Evolutionary conservation across 1,284 basidiomycete genomes (phyloP), one percentile per base, ranked within the genome.

Genomic region (Puccinia coronata): DNA sequence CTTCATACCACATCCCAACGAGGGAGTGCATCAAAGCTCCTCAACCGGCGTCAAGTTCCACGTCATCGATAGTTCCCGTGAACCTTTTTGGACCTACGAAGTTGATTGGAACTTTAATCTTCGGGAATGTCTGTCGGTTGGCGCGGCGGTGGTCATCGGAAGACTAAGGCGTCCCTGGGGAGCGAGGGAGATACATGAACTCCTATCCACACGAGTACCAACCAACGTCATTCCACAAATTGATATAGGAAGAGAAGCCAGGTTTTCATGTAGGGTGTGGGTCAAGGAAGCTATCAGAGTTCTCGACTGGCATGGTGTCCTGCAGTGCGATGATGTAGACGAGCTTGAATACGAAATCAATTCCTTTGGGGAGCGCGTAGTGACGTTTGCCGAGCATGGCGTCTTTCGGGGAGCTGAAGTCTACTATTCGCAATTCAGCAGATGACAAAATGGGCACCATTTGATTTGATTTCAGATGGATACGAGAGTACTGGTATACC

Each of bases 311-410:
- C 53, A 55, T 43, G 72, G 72, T 12, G 39, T 59, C 23, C 28
- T 74, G 25, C 51, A 43, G 36, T 74, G 72, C 43, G 41, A 36
- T 43, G 55, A 59, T 61, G 72, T 74, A 23, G 72, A 74, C 25
- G 72, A 74, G 16, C 55, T 74, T 14, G 72, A 74, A 74, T 74
- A 59, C 41, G 72, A 74, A 43, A 74, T 74, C 25, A 74, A 57
- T 39, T 51, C 53, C 18, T 74, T 57, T n/a, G 72, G 72, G 25
- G 72, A 74, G 51, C 49, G 72, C 8, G 72, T 59, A 18, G 53
- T 55, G 16, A 20, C 41, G 4, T 74, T 57, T 61, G 36, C 51
- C 8, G 72, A 74, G 25, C 72, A 74, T 57, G 72, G 72, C 23
- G 41, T 57, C 41, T 74, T 74, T 74, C 72, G 55, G 14, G 72